Evolutionary conservation across 805 yeast species (phyloP), one percentile per base, ranked within the genome.

Genomic region (Ogataea glucozyma): DNA sequence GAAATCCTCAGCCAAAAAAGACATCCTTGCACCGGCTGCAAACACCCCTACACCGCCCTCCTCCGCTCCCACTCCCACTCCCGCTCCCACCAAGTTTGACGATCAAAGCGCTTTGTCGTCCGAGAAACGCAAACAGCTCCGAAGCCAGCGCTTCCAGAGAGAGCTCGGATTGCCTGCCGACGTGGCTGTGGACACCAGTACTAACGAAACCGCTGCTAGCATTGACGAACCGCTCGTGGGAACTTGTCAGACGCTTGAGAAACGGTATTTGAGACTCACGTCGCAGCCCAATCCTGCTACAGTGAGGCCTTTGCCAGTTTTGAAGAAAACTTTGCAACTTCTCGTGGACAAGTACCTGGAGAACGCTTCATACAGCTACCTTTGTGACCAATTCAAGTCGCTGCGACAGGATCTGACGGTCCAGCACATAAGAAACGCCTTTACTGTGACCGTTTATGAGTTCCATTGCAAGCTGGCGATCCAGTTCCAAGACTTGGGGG

Each of bases 401-500:
- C 75, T 93, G 46, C 73, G 99, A 54, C 99, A 91, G 64, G 99
- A 91, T 65, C 66, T 91, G 50, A 86, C 95, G 3, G 97, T 91
- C 8, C 99, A 91, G 65, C 85, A 85, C 57, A 82, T 91, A 32
- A 83, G 83, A 54, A 80, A 80, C 56, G 81, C 76, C 32, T 86
- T 93, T 58, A 78, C 97, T 0, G 77, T 88, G 5, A 58, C 67
- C 41, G 96, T 88, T 0, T 91, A 93, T 62, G 93, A 88, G 62
- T 75, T 81, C 3, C 95, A 91, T 63, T 93, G 93, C 4, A 77
- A 89, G 37, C 69, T 90, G n/a, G 95, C 97, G 0, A 73, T 91
- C 27, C 85, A 81, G 52, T 82, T 85, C 57, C 74, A 77, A 30
- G 99, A 91, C 62, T 66, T 91, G 49, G 97, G 97, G 8, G 98